Base-by-base conservation (phyloP, 352 stramenopile species). In the Globisporangium nagaii region DNA sequence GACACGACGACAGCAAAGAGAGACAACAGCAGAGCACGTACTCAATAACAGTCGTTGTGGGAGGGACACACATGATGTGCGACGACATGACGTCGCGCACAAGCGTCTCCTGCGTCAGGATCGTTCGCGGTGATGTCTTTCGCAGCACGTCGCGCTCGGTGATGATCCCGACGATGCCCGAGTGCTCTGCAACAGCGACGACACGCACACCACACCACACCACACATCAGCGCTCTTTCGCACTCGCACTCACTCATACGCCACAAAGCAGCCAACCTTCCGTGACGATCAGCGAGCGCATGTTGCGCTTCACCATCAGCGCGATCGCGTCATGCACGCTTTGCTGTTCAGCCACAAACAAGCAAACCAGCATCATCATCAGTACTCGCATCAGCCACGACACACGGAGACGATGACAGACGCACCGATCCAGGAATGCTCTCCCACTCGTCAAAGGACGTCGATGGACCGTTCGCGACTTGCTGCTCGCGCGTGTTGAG, bases 31-130 rank as follows among this genome's bases (percentile, higher is more conserved):
- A n/a, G n/a, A n/a, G n/a, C 27, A 75, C 77, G 19, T 65, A 92
- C 79, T 90, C 83, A 35, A 93, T 89, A 31, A 93, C 75, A 4
- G 83, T 90, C 20, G 79, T 93, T 27, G 58, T 81, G 7, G 80
- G 73, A 22, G 85, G 80, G 55, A 93, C 88, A 48, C 83, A 93
- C 76, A 91, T 89, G 60, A 93, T 90, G 50, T 91, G 83, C 1
- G 80, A 82, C 31, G 78, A 87, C 83, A 91, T 93, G 63, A 93
- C 82, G 30, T 91, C 75, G 50, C 80, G 78, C 36, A 93, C 81
- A 6, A 71, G 56, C 53, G 73, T 80, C 56, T 85, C 66, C 5
- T 84, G 62, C 24, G 51, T 62, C 13, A 69, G 62, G 24, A 84
- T 69, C 28, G 68, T 70, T 4, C 75, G 67, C 19, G 73, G 79